These are phyloP conservation scores for Termitomyces sp. DNA, from an alignment of 768 basidiomycete species.

Conservation along the genomic window DNA sequence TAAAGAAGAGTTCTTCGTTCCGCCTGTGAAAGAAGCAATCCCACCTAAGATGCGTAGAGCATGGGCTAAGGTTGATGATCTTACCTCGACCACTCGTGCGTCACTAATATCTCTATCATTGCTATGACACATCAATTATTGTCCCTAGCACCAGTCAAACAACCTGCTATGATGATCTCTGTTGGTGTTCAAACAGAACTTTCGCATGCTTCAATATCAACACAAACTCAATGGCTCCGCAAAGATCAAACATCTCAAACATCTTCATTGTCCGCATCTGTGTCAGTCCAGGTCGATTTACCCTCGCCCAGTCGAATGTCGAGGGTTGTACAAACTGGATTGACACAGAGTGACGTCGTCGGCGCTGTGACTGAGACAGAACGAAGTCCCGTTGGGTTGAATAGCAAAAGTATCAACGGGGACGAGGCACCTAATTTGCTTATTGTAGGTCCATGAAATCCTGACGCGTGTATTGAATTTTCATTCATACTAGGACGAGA, in stretches of 20 bases:
- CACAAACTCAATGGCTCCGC: slow-evolving; percentile 24
- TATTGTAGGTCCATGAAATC: slow-evolving; percentile 12
- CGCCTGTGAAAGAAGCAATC: slow-evolving; percentile 29
- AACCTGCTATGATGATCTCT: slow-evolving; percentile 24
- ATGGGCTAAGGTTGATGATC: slow-evolving; percentile 47
- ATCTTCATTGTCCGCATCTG: slow-evolving; percentile 10
- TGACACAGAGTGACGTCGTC: slow-evolving; percentile 10
- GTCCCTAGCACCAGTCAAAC: slow-evolving; percentile 2
- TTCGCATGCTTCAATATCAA: slow-evolving; percentile 27
- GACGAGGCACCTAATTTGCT: background rate
- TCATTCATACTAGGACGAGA: slow-evolving; percentile 7
- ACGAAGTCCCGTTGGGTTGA: background rate
- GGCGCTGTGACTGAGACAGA: slow-evolving; percentile 17
- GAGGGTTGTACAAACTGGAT: slow-evolving; percentile 13
- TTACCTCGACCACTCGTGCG: slow-evolving; percentile 34
- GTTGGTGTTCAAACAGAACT: slow-evolving; percentile 37
- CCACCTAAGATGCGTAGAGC: slow-evolving; percentile 63
- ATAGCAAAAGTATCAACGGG: background rate
- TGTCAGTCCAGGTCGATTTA: slow-evolving; percentile 17
- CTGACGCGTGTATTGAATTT: slow-evolving; percentile 2
- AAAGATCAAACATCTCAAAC: slow-evolving; percentile 19
- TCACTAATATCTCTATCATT: background rate
- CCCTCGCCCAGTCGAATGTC: slow-evolving; percentile 4
- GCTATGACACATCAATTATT: background rate
- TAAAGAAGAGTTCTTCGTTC: slow-evolving; percentile 29